Percentiles rank a stretch among this genome's conserved stretches.
Evolutionary conservation across 2,329 filamentous ascomycete species (phyloP).

Genomic region (Penicillium sp.): DNA sequence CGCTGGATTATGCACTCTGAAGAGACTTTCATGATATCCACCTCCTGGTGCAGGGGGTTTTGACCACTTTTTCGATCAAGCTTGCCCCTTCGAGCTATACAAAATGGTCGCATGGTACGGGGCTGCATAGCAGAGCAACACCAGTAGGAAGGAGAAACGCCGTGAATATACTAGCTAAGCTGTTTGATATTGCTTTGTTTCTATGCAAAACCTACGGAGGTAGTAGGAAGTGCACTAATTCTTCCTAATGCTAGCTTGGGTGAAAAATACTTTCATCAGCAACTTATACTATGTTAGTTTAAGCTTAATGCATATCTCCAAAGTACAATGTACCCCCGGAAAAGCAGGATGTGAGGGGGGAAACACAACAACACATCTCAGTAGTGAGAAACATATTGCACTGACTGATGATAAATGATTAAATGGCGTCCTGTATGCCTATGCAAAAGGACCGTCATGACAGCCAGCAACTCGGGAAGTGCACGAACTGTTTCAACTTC

Average conservation of each 20-base stretch:
- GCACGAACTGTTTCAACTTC: too few relatives aligned
- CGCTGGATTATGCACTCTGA: too few relatives aligned
- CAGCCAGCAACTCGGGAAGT: too few relatives aligned
- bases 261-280: background rate
- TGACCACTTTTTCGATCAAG: background rate
- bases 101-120: background rate
- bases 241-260: background rate
- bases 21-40: too few relatives aligned
- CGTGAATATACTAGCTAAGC: background rate
- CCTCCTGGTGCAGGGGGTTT: background rate
- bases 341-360: background rate
- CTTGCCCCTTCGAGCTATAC: background rate
- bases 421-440: too few relatives aligned
- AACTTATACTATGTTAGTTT: background rate
- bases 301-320: background rate
- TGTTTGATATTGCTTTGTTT: background rate
- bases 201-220: background rate
- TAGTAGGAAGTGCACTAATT: background rate
- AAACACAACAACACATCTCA: too few relatives aligned
- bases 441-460: too few relatives aligned
- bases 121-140: background rate
- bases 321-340: background rate
- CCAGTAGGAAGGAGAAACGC: background rate
- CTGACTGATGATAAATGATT: too few relatives aligned
- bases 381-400: too few relatives aligned